Conservation (phyloP, 2,329 filamentous ascomycete genomes). For the Coniochaeta sp. region DNA sequence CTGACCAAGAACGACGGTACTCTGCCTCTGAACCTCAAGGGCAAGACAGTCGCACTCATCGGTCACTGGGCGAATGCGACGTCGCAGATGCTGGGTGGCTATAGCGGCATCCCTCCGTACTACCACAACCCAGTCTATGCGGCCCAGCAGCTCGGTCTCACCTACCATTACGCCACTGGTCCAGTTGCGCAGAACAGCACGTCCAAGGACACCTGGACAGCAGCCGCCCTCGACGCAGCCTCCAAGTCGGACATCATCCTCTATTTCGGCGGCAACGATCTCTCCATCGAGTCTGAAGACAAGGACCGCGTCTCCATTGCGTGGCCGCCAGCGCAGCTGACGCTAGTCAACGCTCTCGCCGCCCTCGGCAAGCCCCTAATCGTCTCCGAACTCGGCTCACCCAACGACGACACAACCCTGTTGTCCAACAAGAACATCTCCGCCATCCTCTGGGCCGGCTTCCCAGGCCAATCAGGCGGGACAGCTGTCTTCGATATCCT, state of each 20-base stretch:
- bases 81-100: constrained; percentile 50
- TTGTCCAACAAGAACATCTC: constrained; percentile 37
- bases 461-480: constrained; percentile 53
- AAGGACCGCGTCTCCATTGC: constrained; percentile 42
- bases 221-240: constrained; percentile 29
- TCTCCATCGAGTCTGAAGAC: constrained; percentile 41
- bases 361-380: constrained; percentile 37
- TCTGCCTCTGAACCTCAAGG: constrained; percentile 42
- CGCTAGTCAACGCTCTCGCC: constrained; percentile 38
- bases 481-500: constrained; percentile 45
- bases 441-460: constrained; percentile 49
- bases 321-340: constrained; percentile 45
- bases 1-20: constrained; percentile 47
- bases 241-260: constrained; percentile 42
- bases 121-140: constrained; percentile 45
- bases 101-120: constrained; percentile 47
- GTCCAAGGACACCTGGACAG: constrained; percentile 23
- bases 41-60: constrained; percentile 43
- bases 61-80: constrained; percentile 53
- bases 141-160: constrained; percentile 35
- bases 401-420: constrained; percentile 43
- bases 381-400: constrained; percentile 42
- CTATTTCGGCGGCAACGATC: constrained; percentile 49
- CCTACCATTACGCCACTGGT: constrained; percentile 33
- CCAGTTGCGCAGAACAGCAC: constrained; percentile 16